Conservation (phyloP, 2,329 filamentous ascomycete genomes). For the Pyrenochaeta sp. region DNA sequence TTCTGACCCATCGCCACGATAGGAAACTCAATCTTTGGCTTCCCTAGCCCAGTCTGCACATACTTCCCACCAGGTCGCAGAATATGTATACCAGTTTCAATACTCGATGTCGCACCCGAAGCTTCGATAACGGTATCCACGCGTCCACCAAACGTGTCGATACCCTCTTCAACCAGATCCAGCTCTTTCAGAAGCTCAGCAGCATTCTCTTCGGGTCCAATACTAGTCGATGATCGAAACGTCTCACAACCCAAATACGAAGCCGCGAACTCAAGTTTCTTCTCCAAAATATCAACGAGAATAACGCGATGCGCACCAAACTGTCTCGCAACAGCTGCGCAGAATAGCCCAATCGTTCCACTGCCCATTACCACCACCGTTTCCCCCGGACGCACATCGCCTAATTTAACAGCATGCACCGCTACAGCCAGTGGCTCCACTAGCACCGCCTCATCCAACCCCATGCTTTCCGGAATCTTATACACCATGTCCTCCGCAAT, state of each 20-base stretch:
- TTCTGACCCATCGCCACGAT: constrained; percentile 91
- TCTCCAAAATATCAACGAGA: constrained; percentile 90
- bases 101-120: constrained; percentile 88
- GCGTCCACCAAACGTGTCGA: constrained; percentile 68
- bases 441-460: constrained; percentile 85
- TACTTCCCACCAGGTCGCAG: constrained; percentile 93
- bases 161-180: constrained; percentile 65
- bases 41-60: constrained; percentile 92
- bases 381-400: constrained; percentile 81
- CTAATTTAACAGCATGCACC: constrained; percentile 83
- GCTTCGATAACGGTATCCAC: constrained; percentile 86
- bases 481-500: constrained; percentile 92
- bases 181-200: constrained; percentile 64
- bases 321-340: constrained; percentile 72
- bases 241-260: constrained; percentile 77
- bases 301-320: constrained; percentile 83
- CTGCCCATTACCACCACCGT: constrained; percentile 88
- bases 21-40: constrained; percentile 89
- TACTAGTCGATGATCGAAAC: constrained; percentile 70
- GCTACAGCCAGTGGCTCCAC: constrained; percentile 89
- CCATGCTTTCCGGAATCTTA: constrained; percentile 83
- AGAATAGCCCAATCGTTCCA: constrained; percentile 89
- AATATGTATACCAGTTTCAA: constrained; percentile 84
- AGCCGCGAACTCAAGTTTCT: constrained; percentile 81
- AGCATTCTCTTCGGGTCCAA: constrained; percentile 73